Evolutionary conservation across 495 filamentous ascomycete genomes (phyloP), one percentile per base, ranked within the genome.

Genomic region (Cercophora sp.): DNA sequence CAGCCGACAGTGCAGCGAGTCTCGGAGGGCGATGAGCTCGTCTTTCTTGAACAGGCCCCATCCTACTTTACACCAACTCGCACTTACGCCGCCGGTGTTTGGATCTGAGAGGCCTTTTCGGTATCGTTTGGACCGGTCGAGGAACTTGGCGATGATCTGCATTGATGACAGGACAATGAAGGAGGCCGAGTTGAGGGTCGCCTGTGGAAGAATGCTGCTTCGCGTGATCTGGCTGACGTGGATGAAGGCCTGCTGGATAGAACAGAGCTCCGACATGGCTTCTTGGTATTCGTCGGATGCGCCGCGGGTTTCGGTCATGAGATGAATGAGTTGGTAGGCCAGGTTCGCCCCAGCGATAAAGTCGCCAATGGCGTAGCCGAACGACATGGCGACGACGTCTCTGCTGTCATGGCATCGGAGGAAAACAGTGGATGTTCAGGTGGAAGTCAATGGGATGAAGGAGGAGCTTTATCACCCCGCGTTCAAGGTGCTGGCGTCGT

Each of bases 161-260:
- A 53, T 53, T 8, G 51, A 53, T 18, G 51, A 53, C 22, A 53
- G 43, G 18, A 53, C 51, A 5, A 53, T 53, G 16, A 18, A 25
- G 9, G 29, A 19, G 15, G 41, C 51, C 13, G 31, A 16, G 41
- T 53, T 53, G 19, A 53, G 9, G 6, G 51, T 53, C n/a, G 51
- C 40, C 24, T 47, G 10, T 9, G 51, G 51, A 1, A 53, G 19
- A 11, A 45, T 22, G 6, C 20, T 27, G 29, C 34, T 36, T 8
- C 36, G 22, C 19, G 3, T 46, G 8, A 53, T 45, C 10, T 53
- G 51, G 34, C 41, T 47, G 22, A 53, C 51, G 8, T 47, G 40
- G 9, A 47, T 53, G 51, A 53, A 53, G 22, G 51, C 51, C 42
- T 53, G 51, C 25, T 53, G 51, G 15, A 53, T 53, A 1, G 6